Conservation (phyloP, 805 yeast species). For the Kazachstania bromeliacearum region DNA sequence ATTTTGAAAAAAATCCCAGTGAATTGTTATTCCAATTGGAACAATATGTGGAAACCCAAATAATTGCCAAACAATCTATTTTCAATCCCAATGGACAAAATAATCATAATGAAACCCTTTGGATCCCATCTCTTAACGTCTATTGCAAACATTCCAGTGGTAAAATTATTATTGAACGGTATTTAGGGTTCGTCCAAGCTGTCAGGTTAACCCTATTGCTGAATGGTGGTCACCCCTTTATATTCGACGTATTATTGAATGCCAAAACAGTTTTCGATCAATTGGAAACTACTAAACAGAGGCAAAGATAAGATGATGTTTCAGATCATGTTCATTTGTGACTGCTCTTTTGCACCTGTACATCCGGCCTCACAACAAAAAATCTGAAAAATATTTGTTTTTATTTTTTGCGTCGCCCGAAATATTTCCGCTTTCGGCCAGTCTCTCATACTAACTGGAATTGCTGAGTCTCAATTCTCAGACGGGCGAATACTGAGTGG, state of each 20-base stretch:
- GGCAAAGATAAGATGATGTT: too few species aligned
- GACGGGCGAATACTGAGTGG: too few species aligned
- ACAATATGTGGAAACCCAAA: constrained; percentile 29
- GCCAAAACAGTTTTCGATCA: constrained; percentile 40
- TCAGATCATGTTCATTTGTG: too few species aligned
- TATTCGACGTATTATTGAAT: constrained; percentile 47
- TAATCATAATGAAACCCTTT: neutral
- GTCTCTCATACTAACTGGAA: too few species aligned
- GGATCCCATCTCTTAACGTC: neutral
- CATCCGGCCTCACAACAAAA: too few species aligned
- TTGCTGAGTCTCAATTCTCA: too few species aligned
- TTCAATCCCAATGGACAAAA: neutral
- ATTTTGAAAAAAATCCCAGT: constrained; percentile 32
- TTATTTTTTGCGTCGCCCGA: too few species aligned
- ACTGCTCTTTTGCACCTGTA: too few species aligned
- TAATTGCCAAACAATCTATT: constrained; percentile 17
- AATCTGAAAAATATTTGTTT: too few species aligned
- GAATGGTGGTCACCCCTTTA: constrained; percentile 51
- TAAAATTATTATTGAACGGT: constrained; percentile 20
- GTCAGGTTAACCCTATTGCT: constrained; percentile 36
- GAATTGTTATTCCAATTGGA: constrained; percentile 34
- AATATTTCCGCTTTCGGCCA: too few species aligned
- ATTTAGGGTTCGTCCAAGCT: constrained; percentile 33
- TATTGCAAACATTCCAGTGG: constrained; percentile 12
- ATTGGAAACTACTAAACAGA: constrained; percentile 5